Evolutionary conservation across 495 filamentous ascomycete species (phyloP), one percentile per base, ranked within the genome.

Genomic region (Platismatia glauca): DNA sequence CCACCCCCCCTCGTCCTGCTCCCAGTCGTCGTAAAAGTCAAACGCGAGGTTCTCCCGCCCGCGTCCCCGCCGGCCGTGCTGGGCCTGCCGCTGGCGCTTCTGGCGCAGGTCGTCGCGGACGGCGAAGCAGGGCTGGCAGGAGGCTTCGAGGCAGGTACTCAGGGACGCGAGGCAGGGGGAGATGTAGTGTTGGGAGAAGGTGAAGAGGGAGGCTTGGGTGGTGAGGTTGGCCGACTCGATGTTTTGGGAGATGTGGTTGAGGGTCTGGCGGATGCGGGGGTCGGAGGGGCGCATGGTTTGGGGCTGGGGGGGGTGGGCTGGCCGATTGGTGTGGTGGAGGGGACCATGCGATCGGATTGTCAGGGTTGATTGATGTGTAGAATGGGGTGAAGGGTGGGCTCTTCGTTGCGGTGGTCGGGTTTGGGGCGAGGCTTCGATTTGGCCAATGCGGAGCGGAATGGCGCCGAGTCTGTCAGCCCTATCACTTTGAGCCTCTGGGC

Each of bases 11-110:
- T 89, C 86, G 59, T 86, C 83, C 60, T 91, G 90, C 57, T 96
- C 90, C 91, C 93, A 96, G 70, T 96, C 92, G 71, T 98, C 94
- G 76, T 98, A 98, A 77, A 98, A 98, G 68, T 96, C 95, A 67
- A 98, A 98, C 65, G 83, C 89, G 46, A 86, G 84, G 70, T 96
- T 91, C 33, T 89, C 86, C 44, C 84, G 75, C 13, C 86, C 87
- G 65, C 86, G 75, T 83, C 78, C 58, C 82, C 78, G 46, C 87
- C 87, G 67, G 90, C 89, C 61, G 92, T 88, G 57, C 84, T 84
- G 68, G 77, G 81, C 38, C 11, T 56, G 44, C 41, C 63, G 55
- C 37, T 67, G 57, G 31, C 61, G 57, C 66, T 61, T 59, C 59
- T 59, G 34, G 34, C 39, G 35, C 58, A 53, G 50, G 50, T 53